Evolutionary conservation across 768 basidiomycete species (phyloP).

Genomic region (Calocybe gangraenosa): DNA sequence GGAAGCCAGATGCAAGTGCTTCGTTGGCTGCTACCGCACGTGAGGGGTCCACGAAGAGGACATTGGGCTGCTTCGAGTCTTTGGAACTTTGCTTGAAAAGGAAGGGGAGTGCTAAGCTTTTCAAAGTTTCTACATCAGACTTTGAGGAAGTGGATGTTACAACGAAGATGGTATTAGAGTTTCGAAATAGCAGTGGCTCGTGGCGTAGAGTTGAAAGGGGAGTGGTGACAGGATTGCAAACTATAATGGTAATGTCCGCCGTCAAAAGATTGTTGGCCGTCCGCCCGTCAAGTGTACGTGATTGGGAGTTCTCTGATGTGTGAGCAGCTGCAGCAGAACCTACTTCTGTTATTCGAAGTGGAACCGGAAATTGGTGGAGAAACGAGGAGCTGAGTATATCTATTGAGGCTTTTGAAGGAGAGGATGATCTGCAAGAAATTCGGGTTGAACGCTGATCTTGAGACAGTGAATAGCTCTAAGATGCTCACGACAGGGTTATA

Average conservation of each 20-base stretch:
- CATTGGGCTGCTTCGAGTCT: constrained; percentile 20
- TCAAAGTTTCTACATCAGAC: constrained; percentile 9
- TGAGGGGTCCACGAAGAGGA: constrained; percentile 52
- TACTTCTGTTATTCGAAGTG: constrained; percentile 46
- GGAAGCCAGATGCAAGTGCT: constrained; percentile 40
- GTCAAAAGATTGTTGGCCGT: constrained; percentile 24
- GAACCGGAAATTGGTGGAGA: constrained; percentile 50
- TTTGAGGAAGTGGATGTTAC: constrained; percentile 28
- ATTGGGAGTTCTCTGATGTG: constrained; percentile 10
- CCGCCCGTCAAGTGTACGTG: constrained; percentile 2
- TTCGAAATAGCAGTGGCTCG: constrained; percentile 25
- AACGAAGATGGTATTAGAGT: constrained; percentile 42
- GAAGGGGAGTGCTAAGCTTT: constrained; percentile 5
- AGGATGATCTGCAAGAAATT: constrained; percentile 7
- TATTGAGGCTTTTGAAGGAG: constrained; percentile 12
- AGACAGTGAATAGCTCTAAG: constrained; percentile 29
- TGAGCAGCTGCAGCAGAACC: constrained; percentile 14
- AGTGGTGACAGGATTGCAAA: constrained; percentile 57
- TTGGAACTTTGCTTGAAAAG: constrained; percentile 7
- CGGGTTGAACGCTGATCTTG: constrained; percentile 16
- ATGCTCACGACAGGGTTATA: constrained; percentile 36
- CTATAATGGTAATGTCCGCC: constrained; percentile 62
- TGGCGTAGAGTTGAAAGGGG: constrained; percentile 36
- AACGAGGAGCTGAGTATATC: constrained; percentile 44
- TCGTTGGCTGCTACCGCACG: constrained; percentile 54